Conservation (phyloP, 495 filamentous ascomycete genomes). For the Coniosporium apollinis region DNA sequence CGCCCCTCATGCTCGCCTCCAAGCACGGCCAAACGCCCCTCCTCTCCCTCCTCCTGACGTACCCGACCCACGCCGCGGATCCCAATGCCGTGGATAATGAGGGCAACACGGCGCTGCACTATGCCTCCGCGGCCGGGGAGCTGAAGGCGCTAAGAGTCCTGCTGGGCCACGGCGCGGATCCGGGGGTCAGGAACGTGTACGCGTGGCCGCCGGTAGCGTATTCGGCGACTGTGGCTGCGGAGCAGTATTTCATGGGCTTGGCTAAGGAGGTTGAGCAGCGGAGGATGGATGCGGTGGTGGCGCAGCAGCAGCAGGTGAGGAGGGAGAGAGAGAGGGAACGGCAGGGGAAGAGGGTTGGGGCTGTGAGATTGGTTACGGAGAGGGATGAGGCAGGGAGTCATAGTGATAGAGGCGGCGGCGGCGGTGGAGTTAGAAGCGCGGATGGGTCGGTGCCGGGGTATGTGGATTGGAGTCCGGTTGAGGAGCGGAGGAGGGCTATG, state of each 20-base stretch:
- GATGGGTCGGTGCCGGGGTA: conserved; percentile 11
- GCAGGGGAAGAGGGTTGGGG: conserved; percentile 12
- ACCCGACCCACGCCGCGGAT: background rate
- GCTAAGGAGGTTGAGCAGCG: conserved; percentile 36
- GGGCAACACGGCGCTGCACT: conserved; percentile 66
- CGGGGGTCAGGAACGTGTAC: conserved; percentile 46
- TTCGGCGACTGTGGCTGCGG: conserved; percentile 53
- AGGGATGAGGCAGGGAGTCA: conserved; percentile 3
- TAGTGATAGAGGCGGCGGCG: background rate
- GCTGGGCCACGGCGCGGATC: conserved; percentile 48
- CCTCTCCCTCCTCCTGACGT: conserved; percentile 13
- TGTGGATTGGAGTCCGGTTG: conserved; percentile 20
- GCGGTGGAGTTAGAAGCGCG: conserved; percentile 8
- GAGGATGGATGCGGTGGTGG: conserved; percentile 16
- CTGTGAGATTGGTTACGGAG: conserved; percentile 18
- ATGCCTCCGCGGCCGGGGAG: conserved; percentile 48
- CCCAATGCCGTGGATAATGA: conserved; percentile 32
- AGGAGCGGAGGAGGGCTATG: conserved; percentile 18
- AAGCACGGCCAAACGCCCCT: conserved; percentile 12
- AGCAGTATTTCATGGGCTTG: conserved; percentile 55
- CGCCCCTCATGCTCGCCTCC: conserved; percentile 19
- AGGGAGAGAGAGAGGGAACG: conserved; percentile 2
- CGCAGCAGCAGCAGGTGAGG: conserved; percentile 12
- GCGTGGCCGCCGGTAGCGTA: conserved; percentile 60
- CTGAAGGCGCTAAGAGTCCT: conserved; percentile 56